phyloP scores from a whole-genome alignment of 139 green algal species.

The Gonium pectorale region DNA sequence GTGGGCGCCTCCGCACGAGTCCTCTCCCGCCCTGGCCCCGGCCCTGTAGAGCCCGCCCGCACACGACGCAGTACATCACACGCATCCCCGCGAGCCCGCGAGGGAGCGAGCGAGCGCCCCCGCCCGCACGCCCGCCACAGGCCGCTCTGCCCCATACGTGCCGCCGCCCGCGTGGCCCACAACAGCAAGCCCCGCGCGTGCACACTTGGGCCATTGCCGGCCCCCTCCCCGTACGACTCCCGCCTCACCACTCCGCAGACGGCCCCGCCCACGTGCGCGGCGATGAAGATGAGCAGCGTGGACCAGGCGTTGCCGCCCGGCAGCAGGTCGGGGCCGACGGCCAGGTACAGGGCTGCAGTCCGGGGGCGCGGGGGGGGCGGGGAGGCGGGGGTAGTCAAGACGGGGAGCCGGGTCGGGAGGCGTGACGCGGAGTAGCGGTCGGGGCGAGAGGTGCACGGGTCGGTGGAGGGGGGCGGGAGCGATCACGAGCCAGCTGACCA shows the following conservation, averaged over 20 bases:
- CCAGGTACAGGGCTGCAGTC: constrained; percentile 35
- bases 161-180: no score
- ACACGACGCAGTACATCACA: no score
- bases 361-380: background rate
- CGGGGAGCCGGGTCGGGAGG: background rate
- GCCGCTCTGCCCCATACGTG: no score
- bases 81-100: no score
- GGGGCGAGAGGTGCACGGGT: background rate
- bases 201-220: background rate
- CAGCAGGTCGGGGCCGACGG: constrained; percentile 10
- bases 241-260: background rate
- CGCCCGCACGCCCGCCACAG: no score
- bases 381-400: background rate
- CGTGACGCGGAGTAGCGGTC: background rate
- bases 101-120: no score
- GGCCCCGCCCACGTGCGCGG: constrained; percentile 1
- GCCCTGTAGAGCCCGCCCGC: no score
- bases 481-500: no score
- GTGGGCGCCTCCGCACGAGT: no score
- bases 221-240: background rate
- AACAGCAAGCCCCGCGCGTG: no score
- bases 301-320: constrained; percentile 34
- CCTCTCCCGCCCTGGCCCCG: no score
- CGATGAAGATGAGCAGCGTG: constrained; percentile 15
- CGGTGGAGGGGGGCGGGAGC: no score